Evolutionary conservation across 2,329 filamentous ascomycete species (phyloP).

Genomic region (Aspergillus sojae): DNA sequence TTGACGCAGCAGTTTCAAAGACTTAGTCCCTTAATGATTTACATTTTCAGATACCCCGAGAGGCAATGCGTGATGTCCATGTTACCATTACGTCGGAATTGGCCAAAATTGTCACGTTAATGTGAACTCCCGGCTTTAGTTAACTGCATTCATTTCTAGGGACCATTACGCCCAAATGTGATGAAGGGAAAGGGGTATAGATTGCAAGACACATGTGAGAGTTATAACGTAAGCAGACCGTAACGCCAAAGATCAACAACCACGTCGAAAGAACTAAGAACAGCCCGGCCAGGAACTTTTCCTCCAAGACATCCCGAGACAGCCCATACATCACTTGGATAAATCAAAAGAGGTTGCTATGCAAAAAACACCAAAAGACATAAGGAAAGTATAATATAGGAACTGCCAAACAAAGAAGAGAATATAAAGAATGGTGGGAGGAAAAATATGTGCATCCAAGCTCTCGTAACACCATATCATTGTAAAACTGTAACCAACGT

Average conservation of each 20-base stretch:
- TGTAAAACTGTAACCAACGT: not conserved
- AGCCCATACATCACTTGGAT: not conserved
- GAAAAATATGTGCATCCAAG: not conserved
- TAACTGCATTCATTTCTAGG: not conserved
- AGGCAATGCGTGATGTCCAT: not conserved
- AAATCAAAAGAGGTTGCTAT: slow-evolving; percentile 2
- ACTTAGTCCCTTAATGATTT: not conserved
- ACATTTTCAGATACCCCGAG: not conserved
- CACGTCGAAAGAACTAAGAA: not conserved
- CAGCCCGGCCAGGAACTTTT: slow-evolving; percentile 8
- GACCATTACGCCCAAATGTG: not conserved
- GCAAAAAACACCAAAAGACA: slow-evolving; percentile 1
- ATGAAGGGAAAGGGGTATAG: slow-evolving; percentile 8
- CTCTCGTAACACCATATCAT: slow-evolving; percentile 1
- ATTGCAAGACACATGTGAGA: not conserved
- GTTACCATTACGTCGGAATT: not conserved
- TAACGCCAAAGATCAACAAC: not conserved
- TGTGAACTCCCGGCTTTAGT: not conserved
- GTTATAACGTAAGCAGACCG: not conserved
- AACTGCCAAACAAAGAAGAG: not conserved
- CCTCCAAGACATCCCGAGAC: slow-evolving; percentile 4
- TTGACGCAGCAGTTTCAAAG: not conserved
- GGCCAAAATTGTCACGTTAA: not conserved
- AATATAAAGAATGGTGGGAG: not conserved
- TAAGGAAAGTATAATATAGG: not conserved